Base-by-base conservation (phyloP, 2,329 filamentous ascomycete genomes). In the Diaporthe ampelina region DNA sequence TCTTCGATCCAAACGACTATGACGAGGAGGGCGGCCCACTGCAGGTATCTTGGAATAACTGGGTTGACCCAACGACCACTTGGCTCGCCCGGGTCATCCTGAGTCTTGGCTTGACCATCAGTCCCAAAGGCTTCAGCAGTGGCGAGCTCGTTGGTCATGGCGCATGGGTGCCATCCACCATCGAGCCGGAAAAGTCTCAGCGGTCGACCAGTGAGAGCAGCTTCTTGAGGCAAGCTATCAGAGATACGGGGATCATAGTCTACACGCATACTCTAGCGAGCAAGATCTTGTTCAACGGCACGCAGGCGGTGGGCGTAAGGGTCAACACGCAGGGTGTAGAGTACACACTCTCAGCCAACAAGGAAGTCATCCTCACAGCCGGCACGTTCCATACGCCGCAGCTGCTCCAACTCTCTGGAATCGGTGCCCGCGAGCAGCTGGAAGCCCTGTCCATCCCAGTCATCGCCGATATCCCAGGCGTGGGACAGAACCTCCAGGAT, bases 351-450 rank as follows among this genome's bases (percentile, higher is more conserved):
- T 58, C 73, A 8, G 73, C 73, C 43, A 67, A 13, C 11, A 6
- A 78, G 54, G 85, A 87, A 76, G 83, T 86, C 32, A 84, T 87
- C 35, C 72, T 87, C 0, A 84, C 84, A 0, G 84, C 84, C 0
- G 85, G 85, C 26, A 79, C 81, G 1, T 85, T 85, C 74, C 83
- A 84, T 50, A 84, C 82, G 1, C 85, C 84, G 0, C 84, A 86
- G 70, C 77, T 81, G n/a, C 76, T 81, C 8, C 79, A 80, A 78
- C 76, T 81, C 3, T 80, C 79, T 0, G 81, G 80, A 4, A 80
- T 83, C 21, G 79, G 82, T 17, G 79, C 81, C 37, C 80, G 79
- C 69, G 74, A 75, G 4, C 78, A 79, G 3, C 77, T 85, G n/a
- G 70, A 77, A 24, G 52, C 78, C 11, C 76, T 80, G 40, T 75